Evolutionary conservation across 2,329 filamentous ascomycete genomes (phyloP).

Genomic region (Colletotrichum orchidophilum): DNA sequence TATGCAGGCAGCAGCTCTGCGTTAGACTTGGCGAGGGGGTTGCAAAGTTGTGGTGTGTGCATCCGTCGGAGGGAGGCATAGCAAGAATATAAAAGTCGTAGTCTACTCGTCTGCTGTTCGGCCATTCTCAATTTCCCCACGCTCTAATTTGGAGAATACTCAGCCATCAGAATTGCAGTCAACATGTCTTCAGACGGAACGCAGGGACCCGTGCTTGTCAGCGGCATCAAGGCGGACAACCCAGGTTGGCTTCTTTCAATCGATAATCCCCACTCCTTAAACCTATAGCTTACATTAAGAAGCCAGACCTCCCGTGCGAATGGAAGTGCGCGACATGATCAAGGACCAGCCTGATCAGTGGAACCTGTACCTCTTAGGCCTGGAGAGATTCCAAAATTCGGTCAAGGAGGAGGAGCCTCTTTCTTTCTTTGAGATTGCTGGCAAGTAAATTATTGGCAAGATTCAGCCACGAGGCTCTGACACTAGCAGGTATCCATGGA

Average conservation of each 20-base stretch:
- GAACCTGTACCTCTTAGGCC: constrained; percentile 26
- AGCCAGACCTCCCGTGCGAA: constrained; percentile 20
- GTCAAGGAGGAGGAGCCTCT: constrained; percentile 13
- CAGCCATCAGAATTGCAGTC: not conserved
- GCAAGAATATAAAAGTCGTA: not conserved
- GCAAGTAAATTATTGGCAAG: not conserved
- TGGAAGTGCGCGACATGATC: constrained; percentile 31
- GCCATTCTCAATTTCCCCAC: not conserved
- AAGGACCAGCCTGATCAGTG: constrained; percentile 26
- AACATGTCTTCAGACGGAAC: constrained; percentile 28
- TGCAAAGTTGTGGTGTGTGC: not conserved
- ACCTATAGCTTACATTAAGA: not conserved
- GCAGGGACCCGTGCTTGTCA: constrained; percentile 9
- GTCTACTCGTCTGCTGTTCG: not conserved
- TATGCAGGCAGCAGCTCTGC: not conserved
- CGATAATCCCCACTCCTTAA: no score
- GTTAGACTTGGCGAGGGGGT: not conserved
- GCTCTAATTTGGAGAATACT: not conserved
- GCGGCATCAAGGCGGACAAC: constrained; percentile 16
- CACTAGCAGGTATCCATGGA: constrained; percentile 43
- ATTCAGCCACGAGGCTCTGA: not conserved
- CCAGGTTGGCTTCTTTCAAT: not conserved
- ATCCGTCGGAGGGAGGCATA: no score
- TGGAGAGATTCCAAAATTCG: constrained; percentile 28
- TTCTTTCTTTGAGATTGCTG: constrained; percentile 26